Evolutionary conservation across 148 eudicot species (phyloP).

Genomic region (Nepenthes gracilis): DNA sequence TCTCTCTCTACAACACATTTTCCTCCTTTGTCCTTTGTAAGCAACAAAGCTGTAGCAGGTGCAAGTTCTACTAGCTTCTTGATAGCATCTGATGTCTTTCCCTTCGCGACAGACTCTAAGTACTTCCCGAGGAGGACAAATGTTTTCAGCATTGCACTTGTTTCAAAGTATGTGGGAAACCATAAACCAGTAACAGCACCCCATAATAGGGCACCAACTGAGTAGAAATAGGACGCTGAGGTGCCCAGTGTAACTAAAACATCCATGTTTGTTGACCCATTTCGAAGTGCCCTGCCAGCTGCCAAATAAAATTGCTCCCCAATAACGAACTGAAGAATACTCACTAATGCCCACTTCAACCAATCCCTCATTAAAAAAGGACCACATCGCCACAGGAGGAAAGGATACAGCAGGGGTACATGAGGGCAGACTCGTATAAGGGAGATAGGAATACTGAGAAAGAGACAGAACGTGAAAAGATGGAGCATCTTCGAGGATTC

Average conservation of each 20-base stretch:
- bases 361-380: constrained; percentile 96
- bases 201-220: constrained; percentile 77
- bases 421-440: constrained; percentile 81
- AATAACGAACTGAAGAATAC: constrained; percentile 75
- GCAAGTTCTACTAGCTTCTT: constrained; percentile 89
- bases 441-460: constrained; percentile 74
- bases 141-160: constrained; percentile 93
- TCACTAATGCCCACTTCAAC: constrained; percentile 81
- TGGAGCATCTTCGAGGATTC: constrained; percentile 83
- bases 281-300: constrained; percentile 83
- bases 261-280: constrained; percentile 97
- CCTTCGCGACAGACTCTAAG: constrained; percentile 86
- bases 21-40: constrained; percentile 77
- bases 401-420: constrained; percentile 77
- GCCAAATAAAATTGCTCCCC: constrained; percentile 95
- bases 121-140: constrained; percentile 93
- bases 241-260: constrained; percentile 95
- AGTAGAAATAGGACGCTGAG: constrained; percentile 87
- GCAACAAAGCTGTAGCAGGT: constrained; percentile 84
- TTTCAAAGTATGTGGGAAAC: constrained; percentile 93
- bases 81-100: constrained; percentile 92
- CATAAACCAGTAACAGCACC: constrained; percentile 89
- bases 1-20: constrained; percentile 61
- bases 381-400: constrained; percentile 76
- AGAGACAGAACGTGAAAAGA: constrained; percentile 62